Conservation (phyloP, 257 asterid species). For the Leptodermis oblonga region DNA sequence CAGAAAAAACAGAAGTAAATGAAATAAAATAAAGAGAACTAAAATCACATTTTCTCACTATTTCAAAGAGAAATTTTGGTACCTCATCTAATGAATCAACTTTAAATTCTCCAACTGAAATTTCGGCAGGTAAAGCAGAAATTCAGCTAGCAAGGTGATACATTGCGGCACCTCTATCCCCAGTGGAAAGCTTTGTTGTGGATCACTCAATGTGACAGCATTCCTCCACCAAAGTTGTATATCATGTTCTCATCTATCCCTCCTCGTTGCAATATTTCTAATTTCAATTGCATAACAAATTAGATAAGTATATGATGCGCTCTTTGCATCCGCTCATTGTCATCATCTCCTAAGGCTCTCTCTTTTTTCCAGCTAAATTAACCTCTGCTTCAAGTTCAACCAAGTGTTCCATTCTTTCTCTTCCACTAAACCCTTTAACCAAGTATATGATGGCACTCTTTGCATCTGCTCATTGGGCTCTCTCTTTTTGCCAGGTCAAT, state of each 20-base stretch:
- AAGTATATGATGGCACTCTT: no score
- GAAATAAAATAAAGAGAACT: background rate
- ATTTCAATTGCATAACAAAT: constrained; percentile 22
- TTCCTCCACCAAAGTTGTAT: constrained; percentile 39
- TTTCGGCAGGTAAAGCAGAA: constrained; percentile 48
- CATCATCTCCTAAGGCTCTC: constrained; percentile 25
- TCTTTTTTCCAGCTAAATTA: constrained; percentile 13
- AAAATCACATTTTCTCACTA: constrained; percentile 18
- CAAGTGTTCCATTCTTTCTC: background rate
- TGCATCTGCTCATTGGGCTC: no score
- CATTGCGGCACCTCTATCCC: constrained; percentile 51
- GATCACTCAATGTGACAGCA: constrained; percentile 28
- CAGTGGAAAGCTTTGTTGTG: constrained; percentile 24
- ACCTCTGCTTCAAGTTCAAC: constrained; percentile 17
- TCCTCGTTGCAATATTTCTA: constrained; percentile 28
- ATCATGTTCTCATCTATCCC: constrained; percentile 26
- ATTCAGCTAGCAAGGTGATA: constrained; percentile 55
- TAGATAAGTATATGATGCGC: constrained; percentile 20
- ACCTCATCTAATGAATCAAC: constrained; percentile 21
- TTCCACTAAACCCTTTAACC: no score
- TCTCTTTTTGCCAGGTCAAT: no score
- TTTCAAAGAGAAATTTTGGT: background rate
- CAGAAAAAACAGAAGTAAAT: background rate
- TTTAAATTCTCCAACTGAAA: constrained; percentile 34
- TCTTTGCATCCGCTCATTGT: constrained; percentile 29